Base-by-base conservation (phyloP, 164 flowering plant species). In the Magnolia changhungtana region DNA sequence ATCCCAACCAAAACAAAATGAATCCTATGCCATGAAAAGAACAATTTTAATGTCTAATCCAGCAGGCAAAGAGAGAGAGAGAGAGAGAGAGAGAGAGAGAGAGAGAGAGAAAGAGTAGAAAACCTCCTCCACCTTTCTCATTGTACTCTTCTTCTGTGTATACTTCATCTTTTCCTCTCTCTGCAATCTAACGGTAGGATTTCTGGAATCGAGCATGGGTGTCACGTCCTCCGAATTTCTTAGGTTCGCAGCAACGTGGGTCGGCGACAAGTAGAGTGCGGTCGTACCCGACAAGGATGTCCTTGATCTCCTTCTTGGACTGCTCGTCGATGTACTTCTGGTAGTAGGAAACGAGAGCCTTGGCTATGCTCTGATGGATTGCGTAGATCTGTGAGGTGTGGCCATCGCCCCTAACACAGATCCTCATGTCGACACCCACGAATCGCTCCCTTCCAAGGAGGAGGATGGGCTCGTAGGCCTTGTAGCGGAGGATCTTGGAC, bases 321-420 rank as follows among this genome's bases (percentile, higher is more conserved):
- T 78, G 80, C 71, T 74, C 80, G 74, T 78, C 80, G 9, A 78
- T 77, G 76, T 61, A 78, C 71, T 78, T 78, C 77, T 78, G 80
- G 80, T 78, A 78, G 74, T 69, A 78, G 7, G 80, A 77, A 20
- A 74, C 77, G 24, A 78, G 77, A 5, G 80, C 80, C 74, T 78
- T 78, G 65, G 80, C 80, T 65, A 78, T 78, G 80, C 77, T 74
- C 71, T 78, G 74, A 6, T 77, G 77, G 51, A 78, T 78, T 18
- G 80, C 80, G 37, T 74, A 74, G 64, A 74, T 74, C 74, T 70
- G 76, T 19, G 76, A 74, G 63, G 80, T 78, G 55, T 72, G 76
- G 8, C 73, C 76, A 8, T 72, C 76, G 21, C 76, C 76, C 1
- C 67, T 50, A 31, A 77, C 79, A 13, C 79, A 51, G 31, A 77